Evolutionary conservation across 345 rosid genomes (phyloP).

Genomic region (Ailanthus altissimus): DNA sequence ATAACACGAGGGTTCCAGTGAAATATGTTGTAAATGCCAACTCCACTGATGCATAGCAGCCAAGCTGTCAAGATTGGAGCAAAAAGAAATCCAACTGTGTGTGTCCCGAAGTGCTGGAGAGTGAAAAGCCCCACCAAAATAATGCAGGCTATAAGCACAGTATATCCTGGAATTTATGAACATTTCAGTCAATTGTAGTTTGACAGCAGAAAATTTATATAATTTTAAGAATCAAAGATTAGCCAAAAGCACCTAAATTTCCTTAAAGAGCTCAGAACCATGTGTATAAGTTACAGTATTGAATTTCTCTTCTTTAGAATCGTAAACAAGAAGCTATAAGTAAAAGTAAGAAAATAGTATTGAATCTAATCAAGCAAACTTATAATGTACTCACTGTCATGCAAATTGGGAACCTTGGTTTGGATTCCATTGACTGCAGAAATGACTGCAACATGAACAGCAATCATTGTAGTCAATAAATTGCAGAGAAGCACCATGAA

Average conservation of each 20-base stretch:
- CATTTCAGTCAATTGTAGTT: no score
- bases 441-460: conserved; percentile 29
- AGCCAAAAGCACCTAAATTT: not conserved
- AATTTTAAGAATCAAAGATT: not conserved
- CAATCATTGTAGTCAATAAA: not conserved
- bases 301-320: not conserved
- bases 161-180: conserved; percentile 31
- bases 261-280: not conserved
- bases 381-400: conserved; percentile 33
- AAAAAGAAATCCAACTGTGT: conserved; percentile 46
- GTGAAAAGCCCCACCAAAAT: conserved; percentile 46
- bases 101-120: conserved; percentile 50
- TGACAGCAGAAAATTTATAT: no score
- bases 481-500: not conserved
- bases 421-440: conserved; percentile 43
- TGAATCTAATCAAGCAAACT: not conserved
- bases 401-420: conserved; percentile 29
- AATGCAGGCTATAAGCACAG: conserved; percentile 32
- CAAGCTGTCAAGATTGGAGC: conserved; percentile 49
- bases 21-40: conserved; percentile 48
- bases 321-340: not conserved
- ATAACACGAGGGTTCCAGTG: conserved; percentile 42
- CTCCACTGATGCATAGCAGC: conserved; percentile 45
- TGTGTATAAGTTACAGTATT: not conserved
- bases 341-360: not conserved